Evolutionary conservation across 495 filamentous ascomycete species (phyloP).

Genomic region (Melanomma pulvis-pyrius): DNA sequence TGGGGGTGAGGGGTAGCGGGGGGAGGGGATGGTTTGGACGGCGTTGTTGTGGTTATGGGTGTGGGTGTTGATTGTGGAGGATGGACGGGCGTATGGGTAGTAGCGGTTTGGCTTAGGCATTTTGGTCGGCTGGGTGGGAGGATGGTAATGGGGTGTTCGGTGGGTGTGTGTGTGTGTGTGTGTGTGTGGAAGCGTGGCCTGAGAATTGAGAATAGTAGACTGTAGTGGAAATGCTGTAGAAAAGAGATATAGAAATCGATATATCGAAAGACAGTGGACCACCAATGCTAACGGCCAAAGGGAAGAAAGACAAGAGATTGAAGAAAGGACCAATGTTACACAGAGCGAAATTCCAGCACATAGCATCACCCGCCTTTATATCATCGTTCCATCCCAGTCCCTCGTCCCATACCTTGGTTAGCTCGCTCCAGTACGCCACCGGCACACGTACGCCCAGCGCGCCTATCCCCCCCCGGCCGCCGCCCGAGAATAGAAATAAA

Average conservation of each 20-base stretch:
- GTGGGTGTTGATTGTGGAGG: not conserved
- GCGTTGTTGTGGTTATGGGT: not conserved
- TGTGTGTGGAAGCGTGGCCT: not conserved
- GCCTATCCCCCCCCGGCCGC: not conserved
- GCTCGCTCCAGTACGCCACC: not conserved
- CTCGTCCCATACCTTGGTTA: not conserved
- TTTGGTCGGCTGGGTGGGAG: too few relatives aligned
- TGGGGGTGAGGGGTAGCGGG: not conserved
- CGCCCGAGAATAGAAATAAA: slow-evolving; percentile 2
- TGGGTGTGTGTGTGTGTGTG: not conserved
- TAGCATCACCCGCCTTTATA: not conserved
- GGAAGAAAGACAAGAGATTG: not conserved
- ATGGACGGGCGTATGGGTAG: slow-evolving; percentile 23
- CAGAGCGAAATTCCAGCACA: not conserved
- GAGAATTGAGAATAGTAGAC: not conserved
- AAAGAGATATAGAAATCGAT: not conserved
- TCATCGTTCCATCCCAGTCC: not conserved
- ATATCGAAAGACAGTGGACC: not conserved
- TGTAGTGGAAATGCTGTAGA: not conserved
- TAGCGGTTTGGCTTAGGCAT: slow-evolving; percentile 31
- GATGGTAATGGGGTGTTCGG: not conserved
- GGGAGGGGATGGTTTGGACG: not conserved
- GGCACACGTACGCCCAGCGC: not conserved
- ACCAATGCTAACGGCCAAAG: not conserved
- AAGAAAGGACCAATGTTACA: not conserved